Conservation (phyloP, 768 basidiomycete genomes). For the Xerocomellus dryophilus region DNA sequence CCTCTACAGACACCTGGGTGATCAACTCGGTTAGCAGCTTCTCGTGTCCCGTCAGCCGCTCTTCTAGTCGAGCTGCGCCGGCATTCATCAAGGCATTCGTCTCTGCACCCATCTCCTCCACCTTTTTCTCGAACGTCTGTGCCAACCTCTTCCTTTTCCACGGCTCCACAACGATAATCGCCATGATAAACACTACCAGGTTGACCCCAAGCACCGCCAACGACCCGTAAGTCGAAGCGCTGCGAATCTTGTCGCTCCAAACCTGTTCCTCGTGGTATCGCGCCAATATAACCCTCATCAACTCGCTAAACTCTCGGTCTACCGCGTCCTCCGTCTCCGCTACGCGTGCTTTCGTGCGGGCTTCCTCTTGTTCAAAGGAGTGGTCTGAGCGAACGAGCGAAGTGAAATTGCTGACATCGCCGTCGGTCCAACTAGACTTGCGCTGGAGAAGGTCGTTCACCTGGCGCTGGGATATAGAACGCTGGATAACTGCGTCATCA, state of each 20-base stretch:
- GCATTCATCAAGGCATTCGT: constrained; percentile 44
- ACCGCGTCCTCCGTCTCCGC: constrained; percentile 72
- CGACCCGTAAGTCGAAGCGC: constrained; percentile 90
- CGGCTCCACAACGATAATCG: constrained; percentile 90
- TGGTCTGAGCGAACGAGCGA: constrained; percentile 89
- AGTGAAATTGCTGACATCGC: constrained; percentile 86
- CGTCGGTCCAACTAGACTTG: constrained; percentile 89
- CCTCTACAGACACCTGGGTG: constrained; percentile 12
- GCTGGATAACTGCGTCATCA: constrained; percentile 72
- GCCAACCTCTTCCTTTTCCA: constrained; percentile 90
- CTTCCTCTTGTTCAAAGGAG: constrained; percentile 76
- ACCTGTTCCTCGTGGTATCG: constrained; percentile 98
- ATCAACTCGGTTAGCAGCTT: constrained; percentile 31
- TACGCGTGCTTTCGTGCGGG: constrained; percentile 62
- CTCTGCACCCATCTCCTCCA: constrained; percentile 50
- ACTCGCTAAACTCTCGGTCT: constrained; percentile 81
- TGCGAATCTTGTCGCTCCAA: constrained; percentile 98
- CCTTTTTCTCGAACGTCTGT: constrained; percentile 84
- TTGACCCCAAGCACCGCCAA: constrained; percentile 85
- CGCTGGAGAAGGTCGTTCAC: constrained; percentile 94
- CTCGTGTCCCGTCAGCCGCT: constrained; percentile 50
- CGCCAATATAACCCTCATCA: constrained; percentile 85
- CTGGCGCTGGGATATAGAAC: constrained; percentile 87
- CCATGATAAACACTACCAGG: constrained; percentile 83
- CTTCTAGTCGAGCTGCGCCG: constrained; percentile 47